Evolutionary conservation across 2,329 filamentous ascomycete genomes (phyloP), one percentile per base, ranked within the genome.

Genomic region (Fusarium sp.): DNA sequence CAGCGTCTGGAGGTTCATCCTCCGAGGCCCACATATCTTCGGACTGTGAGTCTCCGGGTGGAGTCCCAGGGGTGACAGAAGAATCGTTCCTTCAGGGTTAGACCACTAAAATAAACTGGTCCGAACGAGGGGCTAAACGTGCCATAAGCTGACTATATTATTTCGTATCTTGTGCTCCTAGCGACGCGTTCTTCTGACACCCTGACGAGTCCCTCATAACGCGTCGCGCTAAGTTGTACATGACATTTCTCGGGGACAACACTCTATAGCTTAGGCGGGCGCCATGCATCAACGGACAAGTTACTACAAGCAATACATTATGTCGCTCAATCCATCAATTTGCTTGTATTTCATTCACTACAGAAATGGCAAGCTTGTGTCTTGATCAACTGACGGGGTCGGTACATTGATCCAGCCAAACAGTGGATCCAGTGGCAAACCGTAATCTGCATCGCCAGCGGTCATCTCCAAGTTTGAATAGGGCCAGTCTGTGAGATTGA

Each of bases 391-490:
- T 0, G 22, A 41, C 0, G 60, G 58, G 5, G 58, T 63, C 3
- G 32, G 34, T 4, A 63, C 61, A 30, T 64, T 57, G 5, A 63
- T 64, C 58, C 58, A 64, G 2, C 61, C 61, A 22, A 64, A 64
- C 9, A 64, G 30, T 0, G 61, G 61, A 38, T 63, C 61, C 0
- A 63, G 49, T 7, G 60, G 47, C 3, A 63, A 15, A 9, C 20
- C 25, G 6, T 41, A 62, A 11, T 62, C 47, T 3, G 4, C 25
- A 3, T 63, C 58, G 1, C 32, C 54, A 3, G 11, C 18, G 1
- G 15, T 11, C 27, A 18, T 16, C 8, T 45, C 30, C 1, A 27
- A 25, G 1, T 24, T 43, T 1, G 11, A 2, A 8, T 32, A 20
- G 0, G 57, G 13, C 46, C 41, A 63, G 0, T 62, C 27, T 9